Evolutionary conservation across 1,139 yeast genomes (phyloP).

Genomic region (Candida sp.): DNA sequence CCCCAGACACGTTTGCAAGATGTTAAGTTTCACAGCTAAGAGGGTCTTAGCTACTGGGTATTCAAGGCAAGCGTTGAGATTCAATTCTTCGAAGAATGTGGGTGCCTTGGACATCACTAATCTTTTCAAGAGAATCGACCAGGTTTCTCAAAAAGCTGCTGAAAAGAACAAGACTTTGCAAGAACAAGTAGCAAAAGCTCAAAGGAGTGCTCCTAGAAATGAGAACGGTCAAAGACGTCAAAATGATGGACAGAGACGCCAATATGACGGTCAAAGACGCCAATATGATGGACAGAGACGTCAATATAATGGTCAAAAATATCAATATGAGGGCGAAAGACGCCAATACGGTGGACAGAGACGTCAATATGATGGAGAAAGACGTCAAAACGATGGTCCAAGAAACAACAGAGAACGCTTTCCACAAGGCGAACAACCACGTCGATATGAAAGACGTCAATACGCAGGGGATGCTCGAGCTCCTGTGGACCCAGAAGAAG

Average conservation of each 20-base stretch:
- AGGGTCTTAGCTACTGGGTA: constrained; percentile 7
- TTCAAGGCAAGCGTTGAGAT: constrained; percentile 8
- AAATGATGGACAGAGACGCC: neutral
- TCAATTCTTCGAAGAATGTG: constrained; percentile 8
- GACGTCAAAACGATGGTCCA: too few relatives aligned
- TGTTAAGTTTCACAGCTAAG: constrained; percentile 10
- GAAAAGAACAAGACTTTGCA: constrained; percentile 2
- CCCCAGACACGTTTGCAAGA: neutral
- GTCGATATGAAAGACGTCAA: too few relatives aligned
- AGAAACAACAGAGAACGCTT: too few relatives aligned
- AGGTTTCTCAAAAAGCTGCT: constrained; percentile 21
- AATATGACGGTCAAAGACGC: too few relatives aligned
- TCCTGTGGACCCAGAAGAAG: too few relatives aligned
- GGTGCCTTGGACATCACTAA: constrained; percentile 23
- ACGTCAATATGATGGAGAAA: too few relatives aligned
- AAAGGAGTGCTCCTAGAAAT: neutral
- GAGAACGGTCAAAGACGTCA: neutral
- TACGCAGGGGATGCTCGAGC: too few relatives aligned
- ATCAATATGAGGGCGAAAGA: too few relatives aligned
- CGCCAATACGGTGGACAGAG: too few relatives aligned
- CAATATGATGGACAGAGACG: too few relatives aligned
- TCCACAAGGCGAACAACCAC: too few relatives aligned
- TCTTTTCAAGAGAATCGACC: constrained; percentile 40
- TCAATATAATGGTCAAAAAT: too few relatives aligned
- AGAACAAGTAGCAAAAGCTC: neutral